A percentile compares a stretch with the other conserved stretches of the same genome.
phyloP scores from a whole-genome alignment of 495 filamentous ascomycete species.

The Neurospora sp. region DNA sequence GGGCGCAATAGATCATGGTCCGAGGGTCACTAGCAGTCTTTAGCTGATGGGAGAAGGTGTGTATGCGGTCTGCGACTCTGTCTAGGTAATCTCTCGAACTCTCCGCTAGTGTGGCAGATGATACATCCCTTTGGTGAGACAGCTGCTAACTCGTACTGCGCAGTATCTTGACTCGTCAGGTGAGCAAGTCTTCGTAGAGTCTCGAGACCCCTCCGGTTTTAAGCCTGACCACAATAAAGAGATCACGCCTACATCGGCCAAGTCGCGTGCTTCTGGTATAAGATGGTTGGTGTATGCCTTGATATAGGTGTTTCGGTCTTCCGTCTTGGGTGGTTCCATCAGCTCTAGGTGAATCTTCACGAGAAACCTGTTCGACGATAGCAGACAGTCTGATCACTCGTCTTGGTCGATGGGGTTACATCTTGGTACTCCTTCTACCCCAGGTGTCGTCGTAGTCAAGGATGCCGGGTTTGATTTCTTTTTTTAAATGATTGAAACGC shows the following conservation, averaged over 20 bases:
- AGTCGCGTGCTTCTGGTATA: neutral
- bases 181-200: neutral
- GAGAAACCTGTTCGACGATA: neutral
- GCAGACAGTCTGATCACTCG: neutral
- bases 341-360: neutral
- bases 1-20: neutral
- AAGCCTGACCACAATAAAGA: neutral
- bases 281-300: neutral
- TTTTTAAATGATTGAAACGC: conserved; percentile 27
- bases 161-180: neutral
- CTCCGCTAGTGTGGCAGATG: neutral
- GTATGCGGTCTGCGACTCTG: neutral
- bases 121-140: neutral
- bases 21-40: neutral
- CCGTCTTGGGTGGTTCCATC: neutral
- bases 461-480: conserved; percentile 18
- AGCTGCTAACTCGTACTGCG: neutral
- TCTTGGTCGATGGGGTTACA: neutral
- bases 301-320: neutral
- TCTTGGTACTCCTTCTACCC: neutral
- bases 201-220: neutral
- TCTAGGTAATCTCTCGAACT: neutral
- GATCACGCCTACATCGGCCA: neutral
- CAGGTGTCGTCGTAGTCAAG: neutral
- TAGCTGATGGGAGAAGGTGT: neutral